Evolutionary conservation across 2,329 filamentous ascomycete species (phyloP), one percentile per base, ranked within the genome.

Genomic region (Paecilomyces dactylethromorphus): DNA sequence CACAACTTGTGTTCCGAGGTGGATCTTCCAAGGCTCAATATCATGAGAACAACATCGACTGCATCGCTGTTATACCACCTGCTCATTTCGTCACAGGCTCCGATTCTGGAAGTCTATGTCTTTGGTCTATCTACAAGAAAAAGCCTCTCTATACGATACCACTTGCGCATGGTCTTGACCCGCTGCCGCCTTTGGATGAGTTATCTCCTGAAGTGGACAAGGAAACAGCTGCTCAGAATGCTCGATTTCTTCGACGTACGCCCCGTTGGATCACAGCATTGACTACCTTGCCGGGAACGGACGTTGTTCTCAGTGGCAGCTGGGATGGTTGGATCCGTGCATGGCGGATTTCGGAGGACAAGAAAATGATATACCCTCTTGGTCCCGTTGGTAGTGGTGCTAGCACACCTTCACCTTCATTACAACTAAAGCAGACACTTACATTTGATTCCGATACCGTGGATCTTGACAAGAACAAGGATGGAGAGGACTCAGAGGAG

Each of bases 81-180:
- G 68, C 88, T 88, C 70, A 88, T 87, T 99, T 97, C 70, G 87
- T 99, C 61, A 99, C 94, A 0, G 94, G 93, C 22, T 90, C 90
- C 59, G 93, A 99, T 76, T 96, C 94, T 66, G 94, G 94, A 56
- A 84, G 88, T 5, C 80, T 99, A 56, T 88, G 87, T 0, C 83
- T 97, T 12, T 97, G 93, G 93, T 91, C 87, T 61, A 82, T 92
- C 22, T 84, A 92, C 71, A 96, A 96, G 79, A 99, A 99, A 83
- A 97, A 97, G 76, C 89, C 94, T 0, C 81, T 99, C 10, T 89
- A 87, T 74, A 89, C 90, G 2, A 78, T 94, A 52, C 83, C 88
- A 1, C 81, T 90, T 31, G 92, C 93, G 3, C 94, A 99, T 74
- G 94, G 94, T 32, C 78, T 95, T 56, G 92, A 97, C 60, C 84